phyloP scores from a whole-genome alignment of 495 filamentous ascomycete genomes.

The Articulospora tetracladia region DNA sequence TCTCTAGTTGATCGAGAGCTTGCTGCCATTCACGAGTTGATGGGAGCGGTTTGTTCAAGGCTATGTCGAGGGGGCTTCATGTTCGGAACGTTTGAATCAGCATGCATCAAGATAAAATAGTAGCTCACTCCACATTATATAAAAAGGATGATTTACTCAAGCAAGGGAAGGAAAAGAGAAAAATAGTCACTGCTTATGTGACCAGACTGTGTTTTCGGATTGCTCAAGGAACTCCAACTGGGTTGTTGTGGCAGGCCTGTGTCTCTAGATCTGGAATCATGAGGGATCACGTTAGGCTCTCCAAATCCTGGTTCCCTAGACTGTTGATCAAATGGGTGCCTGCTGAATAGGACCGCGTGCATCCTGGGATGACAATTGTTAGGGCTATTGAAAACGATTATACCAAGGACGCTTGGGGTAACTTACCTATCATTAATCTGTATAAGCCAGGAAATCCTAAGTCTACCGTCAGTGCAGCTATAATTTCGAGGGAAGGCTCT shows the following conservation, averaged over 20 bases:
- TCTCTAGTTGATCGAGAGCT: not conserved
- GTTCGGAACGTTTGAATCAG: not conserved
- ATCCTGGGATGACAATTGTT: not conserved
- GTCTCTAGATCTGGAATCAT: not conserved
- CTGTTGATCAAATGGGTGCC: not conserved
- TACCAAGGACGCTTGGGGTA: no score
- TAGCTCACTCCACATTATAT: no score
- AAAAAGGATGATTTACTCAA: not conserved
- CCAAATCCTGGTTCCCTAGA: not conserved
- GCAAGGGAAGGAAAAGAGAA: not conserved
- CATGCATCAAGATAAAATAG: no score
- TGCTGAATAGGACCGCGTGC: not conserved
- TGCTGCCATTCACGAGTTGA: not conserved
- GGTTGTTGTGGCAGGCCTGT: not conserved
- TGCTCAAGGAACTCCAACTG: not conserved
- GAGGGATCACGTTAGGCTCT: not conserved
- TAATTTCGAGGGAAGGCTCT: not conserved
- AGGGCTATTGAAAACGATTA: not conserved
- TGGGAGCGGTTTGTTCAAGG: not conserved
- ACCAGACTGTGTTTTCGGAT: not conserved
- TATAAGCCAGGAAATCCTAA: not conserved
- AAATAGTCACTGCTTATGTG: not conserved
- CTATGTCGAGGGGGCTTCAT: not conserved
- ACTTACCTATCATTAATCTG: not conserved
- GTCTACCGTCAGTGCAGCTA: not conserved